Base-by-base conservation (phyloP, 2,329 filamentous ascomycete genomes). In the Hypoxylon sp. region DNA sequence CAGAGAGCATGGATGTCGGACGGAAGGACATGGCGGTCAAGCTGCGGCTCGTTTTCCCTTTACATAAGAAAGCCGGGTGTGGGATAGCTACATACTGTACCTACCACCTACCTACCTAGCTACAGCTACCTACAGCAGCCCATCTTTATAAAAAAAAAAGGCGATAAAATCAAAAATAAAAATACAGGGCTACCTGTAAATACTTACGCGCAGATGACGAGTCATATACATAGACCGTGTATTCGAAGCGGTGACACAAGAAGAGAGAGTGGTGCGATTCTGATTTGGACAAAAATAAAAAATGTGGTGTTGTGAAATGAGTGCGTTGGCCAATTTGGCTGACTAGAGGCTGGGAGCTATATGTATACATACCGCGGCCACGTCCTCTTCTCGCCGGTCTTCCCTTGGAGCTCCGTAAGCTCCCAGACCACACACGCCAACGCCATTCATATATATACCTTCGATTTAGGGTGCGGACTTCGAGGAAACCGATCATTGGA, bases 161-260 rank as follows among this genome's bases (percentile, higher is more conserved):
- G n/a, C n/a, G 26, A 31, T 14, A 51, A 31, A 33, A 8, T 14
- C 5, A 26, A 44, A 44, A 44, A 44, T 9, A 22, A 22, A 44
- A 31, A 31, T 31, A 31, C 29, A 31, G 39, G 39, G 19, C 39
- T 11, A 11, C 39, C 39, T 44, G 19, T 14, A 19, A 53, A 24
- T 60, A 33, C 31, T 26, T 44, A 42, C 46, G 39, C 31, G 52
- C 48, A 57, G 17, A 51, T 63, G 60, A 63, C 60, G 44, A 63
- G 60, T 50, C 60, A 51, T n/a, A 14, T 50, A 63, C 51, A 57
- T 63, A 29, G 14, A 39, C 44, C 42, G 31, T 33, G 26, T 53
- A 29, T 50, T 44, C 50, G 53, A 59, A 50, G 62, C 62, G 62
- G 62, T 65, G 62, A 65, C 62, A 59, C 54, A 64, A 59, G 39